These are phyloP conservation scores for Magnaporthales sp. DNA, from an alignment of 2,329 filamentous ascomycete genomes.

Conservation along the genomic window DNA sequence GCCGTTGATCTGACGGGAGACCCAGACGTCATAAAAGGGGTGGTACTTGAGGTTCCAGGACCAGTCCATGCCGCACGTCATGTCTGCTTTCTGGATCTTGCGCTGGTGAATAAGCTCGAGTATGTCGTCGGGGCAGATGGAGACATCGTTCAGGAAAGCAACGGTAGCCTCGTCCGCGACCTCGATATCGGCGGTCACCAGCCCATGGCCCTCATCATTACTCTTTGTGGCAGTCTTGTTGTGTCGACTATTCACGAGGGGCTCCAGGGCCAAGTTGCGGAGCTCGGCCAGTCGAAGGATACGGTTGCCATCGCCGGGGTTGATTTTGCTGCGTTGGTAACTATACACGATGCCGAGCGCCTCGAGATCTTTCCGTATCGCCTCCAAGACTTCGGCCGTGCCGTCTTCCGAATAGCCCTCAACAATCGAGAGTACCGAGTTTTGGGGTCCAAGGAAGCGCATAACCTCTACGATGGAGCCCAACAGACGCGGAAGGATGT, in stretches of 20 bases:
- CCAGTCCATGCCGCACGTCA: conserved; percentile 54
- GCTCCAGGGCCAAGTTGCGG: conserved; percentile 42
- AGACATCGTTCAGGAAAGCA: conserved; percentile 45
- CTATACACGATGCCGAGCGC: conserved; percentile 28
- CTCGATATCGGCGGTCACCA: neutral
- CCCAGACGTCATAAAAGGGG: conserved; percentile 48
- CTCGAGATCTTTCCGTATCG: conserved; percentile 29
- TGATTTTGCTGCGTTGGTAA: conserved; percentile 28
- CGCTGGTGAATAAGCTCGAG: conserved; percentile 45
- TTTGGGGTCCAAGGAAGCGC: conserved; percentile 37
- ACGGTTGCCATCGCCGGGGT: conserved; percentile 33
- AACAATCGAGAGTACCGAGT: conserved; percentile 43
- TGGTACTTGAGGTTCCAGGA: conserved; percentile 19
- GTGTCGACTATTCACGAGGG: conserved; percentile 21
- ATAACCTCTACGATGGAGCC: conserved; percentile 40
- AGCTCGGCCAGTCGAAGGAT: conserved; percentile 39
- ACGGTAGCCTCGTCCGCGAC: conserved; percentile 26
- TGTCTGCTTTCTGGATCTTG: conserved; percentile 34
- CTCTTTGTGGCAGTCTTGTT: conserved; percentile 15
- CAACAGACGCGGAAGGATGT: conserved; percentile 39
- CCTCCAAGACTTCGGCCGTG: conserved; percentile 37
- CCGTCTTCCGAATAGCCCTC: conserved; percentile 46
- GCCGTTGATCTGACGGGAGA: conserved; percentile 39
- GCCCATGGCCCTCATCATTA: neutral
- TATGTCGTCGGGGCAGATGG: conserved; percentile 42